Base-by-base conservation (phyloP, 2,329 filamentous ascomycete genomes). In the Coniochaeta sp. region DNA sequence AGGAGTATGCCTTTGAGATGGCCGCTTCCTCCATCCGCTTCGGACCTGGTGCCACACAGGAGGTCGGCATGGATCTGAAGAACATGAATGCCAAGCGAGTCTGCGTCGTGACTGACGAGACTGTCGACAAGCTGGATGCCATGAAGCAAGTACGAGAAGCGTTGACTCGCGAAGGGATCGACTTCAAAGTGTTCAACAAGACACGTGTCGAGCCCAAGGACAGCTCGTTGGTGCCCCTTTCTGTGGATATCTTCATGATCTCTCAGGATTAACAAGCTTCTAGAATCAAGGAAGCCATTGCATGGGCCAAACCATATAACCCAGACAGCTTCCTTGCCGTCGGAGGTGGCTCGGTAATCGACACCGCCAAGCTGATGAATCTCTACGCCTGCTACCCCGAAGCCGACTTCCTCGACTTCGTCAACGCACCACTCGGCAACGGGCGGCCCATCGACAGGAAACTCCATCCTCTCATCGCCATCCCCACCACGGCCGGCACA, bases 1-100 rank as follows among this genome's bases (percentile, higher is more conserved):
- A 96, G 73, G 95, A 99, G 73, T 99, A 99, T 77, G 95, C 95
- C 16, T 99, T 99, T 71, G 95, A 99, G 74, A 96, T 99, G 93
- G 95, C 95, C 0, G 92, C 95, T 1, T 96, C 91, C 1, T 91
- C 89, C 31, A 97, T 99, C 69, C 87, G 95, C 14, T 99, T 98
- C 68, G 95, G 95, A 0, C 91, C 91, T 0, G 95, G 95, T 6
- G 90, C 89, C 60, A 99, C 95, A 26, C 91, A 91, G 74, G 95
- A 99, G 75, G 92, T 99, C 22, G 95, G 95, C 65, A 98, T 98
- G 95, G 95, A 99, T 75, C 88, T 98, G 67, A 89, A 87, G 76
- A 98, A 99, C 72, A 82, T 99, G 80, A 89, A 90, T 16, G 87
- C 89, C 7, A 89, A 91, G 78, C 87, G 87, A 52, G 93, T 99